These are phyloP conservation scores for Monilinia fructigena DNA, from an alignment of 2,329 filamentous ascomycete genomes.

Conservation along the genomic window DNA sequence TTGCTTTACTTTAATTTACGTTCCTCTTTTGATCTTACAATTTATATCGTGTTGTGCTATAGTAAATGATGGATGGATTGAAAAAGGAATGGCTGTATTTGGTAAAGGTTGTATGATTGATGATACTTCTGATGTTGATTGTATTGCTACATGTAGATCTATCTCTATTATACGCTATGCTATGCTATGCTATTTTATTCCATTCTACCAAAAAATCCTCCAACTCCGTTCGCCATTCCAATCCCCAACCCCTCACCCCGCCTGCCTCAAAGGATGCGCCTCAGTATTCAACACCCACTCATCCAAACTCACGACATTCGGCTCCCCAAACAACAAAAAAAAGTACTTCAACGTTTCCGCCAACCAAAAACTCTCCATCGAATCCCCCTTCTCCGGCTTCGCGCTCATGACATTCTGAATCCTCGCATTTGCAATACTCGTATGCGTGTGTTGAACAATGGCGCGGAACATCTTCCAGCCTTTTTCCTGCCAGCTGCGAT, in stretches of 20 bases:
- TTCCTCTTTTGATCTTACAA: not conserved
- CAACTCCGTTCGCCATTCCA: not conserved
- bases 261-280: constrained; percentile 31
- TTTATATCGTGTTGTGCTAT: not conserved
- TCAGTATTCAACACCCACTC: constrained; percentile 51
- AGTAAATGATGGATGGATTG: no score
- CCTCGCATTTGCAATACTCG: constrained; percentile 44
- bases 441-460: constrained; percentile 45
- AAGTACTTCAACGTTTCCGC: constrained; percentile 64
- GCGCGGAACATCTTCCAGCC: constrained; percentile 49
- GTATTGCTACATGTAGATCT: no score
- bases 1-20: not conserved
- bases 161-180: no score
- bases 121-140: no score
- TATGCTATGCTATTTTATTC: no score
- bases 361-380: constrained; percentile 60
- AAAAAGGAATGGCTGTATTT: no score
- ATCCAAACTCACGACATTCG: constrained; percentile 56
- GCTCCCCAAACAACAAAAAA: constrained; percentile 51
- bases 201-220: not conserved
- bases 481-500: constrained; percentile 41
- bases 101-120: no score
- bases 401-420: constrained; percentile 42
- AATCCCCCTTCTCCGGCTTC: constrained; percentile 44
- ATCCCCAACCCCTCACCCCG: not conserved